A percentile compares a stretch with the other conserved stretches of the same genome.
Evolutionary conservation across 2,329 filamentous ascomycete genomes (phyloP).

Genomic region (Penicillium griseofulvum): DNA sequence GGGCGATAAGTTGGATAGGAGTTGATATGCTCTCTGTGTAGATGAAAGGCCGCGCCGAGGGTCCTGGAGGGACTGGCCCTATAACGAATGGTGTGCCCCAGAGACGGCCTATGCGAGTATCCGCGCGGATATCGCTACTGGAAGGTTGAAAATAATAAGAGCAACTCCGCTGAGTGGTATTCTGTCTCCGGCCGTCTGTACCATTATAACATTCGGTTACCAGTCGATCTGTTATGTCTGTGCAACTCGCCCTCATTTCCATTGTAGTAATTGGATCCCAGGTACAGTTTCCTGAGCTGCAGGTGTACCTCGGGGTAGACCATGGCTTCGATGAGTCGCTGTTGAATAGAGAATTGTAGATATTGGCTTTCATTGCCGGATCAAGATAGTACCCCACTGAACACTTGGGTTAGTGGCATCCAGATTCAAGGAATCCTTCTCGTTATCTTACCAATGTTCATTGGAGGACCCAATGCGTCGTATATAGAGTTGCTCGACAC

Average conservation of each 20-base stretch:
- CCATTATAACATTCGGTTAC: background rate
- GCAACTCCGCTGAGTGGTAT: background rate
- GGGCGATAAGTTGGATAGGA: conserved; percentile 1
- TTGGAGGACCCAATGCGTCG: background rate
- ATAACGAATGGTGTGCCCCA: background rate
- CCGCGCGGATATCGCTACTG: background rate
- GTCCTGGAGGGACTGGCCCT: background rate
- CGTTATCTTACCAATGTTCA: background rate
- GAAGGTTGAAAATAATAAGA: background rate
- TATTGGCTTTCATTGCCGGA: conserved; percentile 9
- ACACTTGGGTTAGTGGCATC: background rate
- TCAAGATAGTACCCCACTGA: background rate
- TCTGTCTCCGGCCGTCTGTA: background rate
- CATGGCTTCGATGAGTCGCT: conserved; percentile 5
- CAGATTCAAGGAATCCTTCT: background rate
- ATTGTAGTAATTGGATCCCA: conserved; percentile 9
- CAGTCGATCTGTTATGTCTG: conserved; percentile 8
- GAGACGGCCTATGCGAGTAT: background rate
- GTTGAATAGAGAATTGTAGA: conserved; percentile 14
- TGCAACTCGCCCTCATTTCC: conserved; percentile 5
- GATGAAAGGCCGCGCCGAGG: background rate
- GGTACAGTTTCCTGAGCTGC: conserved; percentile 11
- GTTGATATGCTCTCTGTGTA: background rate
- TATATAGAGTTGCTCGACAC: background rate
- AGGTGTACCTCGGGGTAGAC: conserved; percentile 9